Percentiles rank a stretch among this genome's conserved stretches.
These are phyloP conservation scores for Leucaena leucocephala DNA, from an alignment of 306 rosid genomes.

Conservation along the genomic window DNA sequence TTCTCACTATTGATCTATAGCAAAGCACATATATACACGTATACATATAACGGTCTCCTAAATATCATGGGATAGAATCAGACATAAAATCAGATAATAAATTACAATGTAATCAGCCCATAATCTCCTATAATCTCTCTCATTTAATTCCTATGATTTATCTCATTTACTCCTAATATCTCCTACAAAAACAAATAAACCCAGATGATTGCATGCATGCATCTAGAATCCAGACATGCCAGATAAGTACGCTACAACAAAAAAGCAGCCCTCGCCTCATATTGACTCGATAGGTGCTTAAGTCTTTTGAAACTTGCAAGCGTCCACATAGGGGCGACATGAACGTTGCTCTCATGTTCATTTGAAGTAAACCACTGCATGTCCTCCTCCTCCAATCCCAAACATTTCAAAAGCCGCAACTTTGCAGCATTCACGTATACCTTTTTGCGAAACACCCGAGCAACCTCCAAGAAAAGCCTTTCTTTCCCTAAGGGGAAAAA, in stretches of 20 bases:
- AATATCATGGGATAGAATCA: no score
- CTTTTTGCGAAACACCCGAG: constrained; percentile 79
- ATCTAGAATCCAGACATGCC: constrained; percentile 6
- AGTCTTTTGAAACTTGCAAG: constrained; percentile 93
- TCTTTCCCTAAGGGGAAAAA: constrained; percentile 70
- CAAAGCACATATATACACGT: no score
- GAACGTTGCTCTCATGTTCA: constrained; percentile 91
- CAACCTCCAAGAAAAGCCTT: constrained; percentile 91
- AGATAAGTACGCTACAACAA: not conserved
- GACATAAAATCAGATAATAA: no score
- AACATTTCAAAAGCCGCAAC: constrained; percentile 72
- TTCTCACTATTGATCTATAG: no score
- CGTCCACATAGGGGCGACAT: constrained; percentile 95
- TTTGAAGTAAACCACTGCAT: constrained; percentile 87
- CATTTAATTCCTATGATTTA: no score
- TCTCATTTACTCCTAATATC: no score
- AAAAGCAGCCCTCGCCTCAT: constrained; percentile 52
- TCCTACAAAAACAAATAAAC: not conserved
- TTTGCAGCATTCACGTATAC: constrained; percentile 81
- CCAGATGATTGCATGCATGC: not conserved
- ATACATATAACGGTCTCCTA: no score
- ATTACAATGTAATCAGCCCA: no score
- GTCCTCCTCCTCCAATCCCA: constrained; percentile 75
- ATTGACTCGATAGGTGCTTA: constrained; percentile 79
- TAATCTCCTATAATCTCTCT: no score